Conservation (phyloP, 768 basidiomycete genomes). For the Collybia nuda region DNA sequence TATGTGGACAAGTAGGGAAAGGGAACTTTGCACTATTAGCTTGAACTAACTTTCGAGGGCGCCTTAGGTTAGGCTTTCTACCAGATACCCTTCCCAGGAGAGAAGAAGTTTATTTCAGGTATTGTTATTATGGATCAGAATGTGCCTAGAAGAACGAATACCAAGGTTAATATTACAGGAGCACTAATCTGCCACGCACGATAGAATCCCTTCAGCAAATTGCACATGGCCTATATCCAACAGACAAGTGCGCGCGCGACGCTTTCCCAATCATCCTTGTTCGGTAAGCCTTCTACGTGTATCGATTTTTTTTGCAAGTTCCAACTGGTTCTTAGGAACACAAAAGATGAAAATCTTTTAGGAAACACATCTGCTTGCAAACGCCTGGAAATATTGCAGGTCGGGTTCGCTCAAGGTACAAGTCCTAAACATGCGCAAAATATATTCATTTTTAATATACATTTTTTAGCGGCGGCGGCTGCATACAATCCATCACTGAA, state of each 20-base stretch:
- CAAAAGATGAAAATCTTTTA: conserved; percentile 67
- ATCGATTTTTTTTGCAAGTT: not conserved
- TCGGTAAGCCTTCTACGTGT: conserved; percentile 37
- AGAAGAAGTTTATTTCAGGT: conserved; percentile 61
- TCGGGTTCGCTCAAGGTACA: conserved; percentile 64
- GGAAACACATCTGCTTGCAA: conserved; percentile 72
- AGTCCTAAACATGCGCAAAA: not conserved
- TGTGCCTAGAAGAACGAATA: not conserved
- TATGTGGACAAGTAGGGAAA: conserved; percentile 62
- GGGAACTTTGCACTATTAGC: not conserved
- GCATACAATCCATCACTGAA: conserved; percentile 62
- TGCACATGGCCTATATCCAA: conserved; percentile 71
- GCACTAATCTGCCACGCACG: conserved; percentile 77
- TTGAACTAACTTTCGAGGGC: not conserved
- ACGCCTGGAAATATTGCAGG: conserved; percentile 58
- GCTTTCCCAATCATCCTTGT: conserved; percentile 51
- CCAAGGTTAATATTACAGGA: conserved; percentile 33
- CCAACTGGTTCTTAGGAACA: conserved; percentile 44
- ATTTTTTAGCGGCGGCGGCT: conserved; percentile 55
- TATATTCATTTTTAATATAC: not conserved
- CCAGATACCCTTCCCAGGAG: conserved; percentile 47
- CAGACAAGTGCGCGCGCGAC: conserved; percentile 40
- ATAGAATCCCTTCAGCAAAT: conserved; percentile 75
- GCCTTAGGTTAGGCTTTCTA: conserved; percentile 60
- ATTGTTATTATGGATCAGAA: not conserved